Evolutionary conservation across 2,329 filamentous ascomycete species (phyloP).

Genomic region (Fusarium subtropicale): DNA sequence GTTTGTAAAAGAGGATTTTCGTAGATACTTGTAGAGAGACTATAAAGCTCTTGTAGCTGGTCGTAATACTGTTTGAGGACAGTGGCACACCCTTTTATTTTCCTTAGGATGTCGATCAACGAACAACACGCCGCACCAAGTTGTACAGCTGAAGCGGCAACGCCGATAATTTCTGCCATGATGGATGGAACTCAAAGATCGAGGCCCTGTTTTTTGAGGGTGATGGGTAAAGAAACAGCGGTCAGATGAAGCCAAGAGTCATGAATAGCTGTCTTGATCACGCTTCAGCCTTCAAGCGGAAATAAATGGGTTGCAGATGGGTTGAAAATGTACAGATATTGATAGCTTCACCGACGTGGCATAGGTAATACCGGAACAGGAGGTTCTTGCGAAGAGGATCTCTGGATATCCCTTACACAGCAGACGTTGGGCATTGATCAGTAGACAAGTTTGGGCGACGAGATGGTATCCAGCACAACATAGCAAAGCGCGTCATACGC

Average conservation of each 20-base stretch:
- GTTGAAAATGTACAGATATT: constrained; percentile 19
- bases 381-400: neutral
- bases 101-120: constrained; percentile 33
- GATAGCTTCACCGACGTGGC: constrained; percentile 23
- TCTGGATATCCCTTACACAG: neutral
- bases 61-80: constrained; percentile 33
- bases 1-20: constrained; percentile 43
- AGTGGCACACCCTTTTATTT: constrained; percentile 41
- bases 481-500: neutral
- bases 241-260: constrained; percentile 3
- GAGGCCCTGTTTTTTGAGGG: neutral
- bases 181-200: neutral
- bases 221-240: constrained; percentile 10
- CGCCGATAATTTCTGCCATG: constrained; percentile 44
- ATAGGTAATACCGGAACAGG: neutral
- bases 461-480: neutral
- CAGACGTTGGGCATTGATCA: constrained; percentile 1
- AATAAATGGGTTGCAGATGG: neutral
- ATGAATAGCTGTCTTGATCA: constrained; percentile 6
- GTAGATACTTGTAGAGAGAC: constrained; percentile 32
- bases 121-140: constrained; percentile 27
- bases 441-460: neutral
- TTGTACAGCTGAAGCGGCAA: constrained; percentile 38
- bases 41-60: constrained; percentile 40
- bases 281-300: too few relatives aligned